A percentile compares a stretch with the other conserved stretches of the same genome.
Conservation (phyloP, 2,329 filamentous ascomycete species). For the Aspergillus cejpii region DNA sequence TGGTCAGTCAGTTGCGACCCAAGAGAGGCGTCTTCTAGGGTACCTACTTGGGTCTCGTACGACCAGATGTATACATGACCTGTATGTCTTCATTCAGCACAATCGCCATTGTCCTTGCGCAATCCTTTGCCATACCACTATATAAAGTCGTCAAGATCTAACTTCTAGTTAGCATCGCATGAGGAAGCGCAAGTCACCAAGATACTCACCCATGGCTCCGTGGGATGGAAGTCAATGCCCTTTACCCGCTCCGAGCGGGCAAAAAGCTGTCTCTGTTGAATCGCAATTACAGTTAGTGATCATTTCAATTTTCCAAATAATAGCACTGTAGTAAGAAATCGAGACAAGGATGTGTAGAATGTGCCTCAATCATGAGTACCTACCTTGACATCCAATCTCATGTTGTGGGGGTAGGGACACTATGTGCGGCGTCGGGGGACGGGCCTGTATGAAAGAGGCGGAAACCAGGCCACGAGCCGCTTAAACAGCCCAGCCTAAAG, state of each 20-base stretch:
- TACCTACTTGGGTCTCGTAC: constrained; percentile 72
- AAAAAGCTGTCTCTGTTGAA: constrained; percentile 65
- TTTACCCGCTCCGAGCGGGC: constrained; percentile 94
- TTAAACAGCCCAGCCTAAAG: constrained; percentile 27
- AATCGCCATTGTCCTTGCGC: constrained; percentile 5
- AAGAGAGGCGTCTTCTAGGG: not conserved
- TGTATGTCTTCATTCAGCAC: constrained; percentile 44
- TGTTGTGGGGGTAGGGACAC: constrained; percentile 36
- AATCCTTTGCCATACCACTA: constrained; percentile 58
- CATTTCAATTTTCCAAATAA: constrained; percentile 3
- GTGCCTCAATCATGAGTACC: constrained; percentile 14
- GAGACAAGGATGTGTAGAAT: not conserved
- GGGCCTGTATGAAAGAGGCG: constrained; percentile 25
- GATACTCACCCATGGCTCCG: constrained; percentile 77
- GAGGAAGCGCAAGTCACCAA: constrained; percentile 2
- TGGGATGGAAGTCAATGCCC: constrained; percentile 93
- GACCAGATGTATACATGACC: constrained; percentile 99
- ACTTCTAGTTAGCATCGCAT: constrained; percentile 19
- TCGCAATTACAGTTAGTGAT: constrained; percentile 36
- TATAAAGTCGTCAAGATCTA: constrained; percentile 85
- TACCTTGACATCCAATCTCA: constrained; percentile 58
- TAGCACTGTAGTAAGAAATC: too few species aligned
- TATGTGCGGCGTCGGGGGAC: constrained; percentile 32
- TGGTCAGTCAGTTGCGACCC: constrained; percentile 11
- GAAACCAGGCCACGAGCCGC: constrained; percentile 30